phyloP scores from a whole-genome alignment of 2,329 filamentous ascomycete species.

The Ceratocystis huliohia region DNA sequence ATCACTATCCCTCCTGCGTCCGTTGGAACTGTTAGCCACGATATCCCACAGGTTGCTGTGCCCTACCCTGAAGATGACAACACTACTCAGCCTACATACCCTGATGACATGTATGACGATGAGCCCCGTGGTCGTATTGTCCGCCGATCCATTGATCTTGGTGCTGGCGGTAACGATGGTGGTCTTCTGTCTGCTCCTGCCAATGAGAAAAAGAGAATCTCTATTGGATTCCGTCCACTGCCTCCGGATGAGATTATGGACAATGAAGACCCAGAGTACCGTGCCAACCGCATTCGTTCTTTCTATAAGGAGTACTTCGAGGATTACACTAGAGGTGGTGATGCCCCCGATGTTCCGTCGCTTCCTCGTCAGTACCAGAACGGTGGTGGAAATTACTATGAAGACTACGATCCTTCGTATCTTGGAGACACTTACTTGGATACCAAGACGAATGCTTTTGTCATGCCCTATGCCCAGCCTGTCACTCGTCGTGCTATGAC shows the following conservation, averaged over 20 bases:
- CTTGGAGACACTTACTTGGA: conserved; percentile 58
- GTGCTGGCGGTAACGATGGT: conserved; percentile 24
- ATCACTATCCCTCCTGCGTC: conserved; percentile 11
- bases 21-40: neutral
- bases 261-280: conserved; percentile 80
- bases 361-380: conserved; percentile 28
- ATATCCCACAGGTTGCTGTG: conserved; percentile 20
- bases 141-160: conserved; percentile 24
- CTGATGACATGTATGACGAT: conserved; percentile 22
- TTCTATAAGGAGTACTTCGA: conserved; percentile 99
- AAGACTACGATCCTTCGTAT: conserved; percentile 62
- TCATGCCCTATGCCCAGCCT: conserved; percentile 74
- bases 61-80: conserved; percentile 22
- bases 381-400: conserved; percentile 42
- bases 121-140: conserved; percentile 31
- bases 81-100: conserved; percentile 18
- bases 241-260: conserved; percentile 69
- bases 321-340: conserved; percentile 45
- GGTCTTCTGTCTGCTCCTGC: conserved; percentile 41
- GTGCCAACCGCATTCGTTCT: conserved; percentile 90
- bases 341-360: conserved; percentile 30
- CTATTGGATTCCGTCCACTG: conserved; percentile 66
- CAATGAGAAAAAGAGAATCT: conserved; percentile 46
- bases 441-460: conserved; percentile 55
- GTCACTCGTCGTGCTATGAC: conserved; percentile 89